Evolutionary conservation across 176 grass and related monocot genomes (phyloP), one percentile per base, ranked within the genome.

Genomic region (Aegilops sharonensis): DNA sequence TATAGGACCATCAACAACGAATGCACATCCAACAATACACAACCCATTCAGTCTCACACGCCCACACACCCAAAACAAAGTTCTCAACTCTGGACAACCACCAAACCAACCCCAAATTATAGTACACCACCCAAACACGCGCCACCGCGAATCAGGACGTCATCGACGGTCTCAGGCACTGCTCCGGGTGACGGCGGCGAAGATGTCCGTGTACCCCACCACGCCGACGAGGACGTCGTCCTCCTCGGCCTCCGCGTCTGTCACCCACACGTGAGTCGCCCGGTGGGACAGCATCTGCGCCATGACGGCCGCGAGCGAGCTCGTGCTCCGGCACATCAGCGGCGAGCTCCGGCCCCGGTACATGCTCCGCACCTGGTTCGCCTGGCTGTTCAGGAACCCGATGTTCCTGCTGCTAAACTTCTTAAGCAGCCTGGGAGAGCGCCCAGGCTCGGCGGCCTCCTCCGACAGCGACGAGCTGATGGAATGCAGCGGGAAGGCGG

Each of bases 391-490:
- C 27, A 91, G 82, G 72, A 98, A 98, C 25, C 96, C 95, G 0
- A 94, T 91, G 65, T 93, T 95, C 81, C 93, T 95, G 90, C 96
- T 98, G 60, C 96, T 98, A 75, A 98, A 98, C 82, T 88, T 93
- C 74, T 84, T 88, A 5, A 66, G 35, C 9, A 66, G 43, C 85
- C 90, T 94, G 0, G 93, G 88, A 0, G 91, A 98, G 25, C 66
- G 70, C 66, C 91, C 90, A 1, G 68, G 30, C 9, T 65, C 64
- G 5, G 57, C 15, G 7, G 64, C 12, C 66, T 89, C 85, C 8
- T 88, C 90, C 48, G 77, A 30, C 5, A 8, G 45, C 5, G 90
- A 84, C 1, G 92, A 75, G 83, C 85, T 86, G 70, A 87, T 32
- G 12, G 83, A 9, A 59, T 73, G 78, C 36, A 88, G 79, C 18